Base-by-base conservation (phyloP, 257 asterid genomes). In the Nicotiana attenuata region DNA sequence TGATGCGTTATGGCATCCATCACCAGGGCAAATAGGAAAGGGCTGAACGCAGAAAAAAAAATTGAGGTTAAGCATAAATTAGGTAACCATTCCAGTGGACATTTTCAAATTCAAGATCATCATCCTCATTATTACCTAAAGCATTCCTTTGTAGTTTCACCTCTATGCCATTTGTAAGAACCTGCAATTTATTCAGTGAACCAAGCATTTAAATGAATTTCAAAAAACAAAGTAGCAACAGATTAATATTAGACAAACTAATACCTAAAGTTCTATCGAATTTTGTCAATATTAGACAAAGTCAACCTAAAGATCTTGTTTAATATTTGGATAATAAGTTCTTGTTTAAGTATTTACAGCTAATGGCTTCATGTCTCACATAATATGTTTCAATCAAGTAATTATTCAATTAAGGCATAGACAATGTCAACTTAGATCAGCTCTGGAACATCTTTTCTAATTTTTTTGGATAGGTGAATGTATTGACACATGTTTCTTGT, bases 61-160 rank as follows among this genome's bases (percentile, higher is more conserved):
- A 52, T 5, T 53, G 5, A 16, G 22, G 45, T 60, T 59, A 20
- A 80, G 41, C 57, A 28, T 1, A 60, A 20, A 41, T 29, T 16
- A 50, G 35, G 17, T 26, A 9, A 57, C 90, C 86, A 81, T 92
- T 92, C 94, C 97, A 93, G 33, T 84, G 98, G 19, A 85, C 83
- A 76, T 90, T 90, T 81, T 94, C 98, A 20, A 91, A 90, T 81
- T 91, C 97, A 65, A 90, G 83, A 41, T 89, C 95, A 5, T 93
- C 97, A 17, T 92, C 99, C 82, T 96, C 99, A 7, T 92, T 92
- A 10, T 98, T 98, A 76, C 97, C 92, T 14, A 96, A 87, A 3
- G 98, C 99, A 84, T 96, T 96, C 81, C 99, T 84, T 82, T 96
- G 99, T 19, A 96, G 90, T 87, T 96, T 96, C 45, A 96, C 99